Conservation (phyloP, 805 yeast genomes). For the Torulaspora delbrueckii region DNA sequence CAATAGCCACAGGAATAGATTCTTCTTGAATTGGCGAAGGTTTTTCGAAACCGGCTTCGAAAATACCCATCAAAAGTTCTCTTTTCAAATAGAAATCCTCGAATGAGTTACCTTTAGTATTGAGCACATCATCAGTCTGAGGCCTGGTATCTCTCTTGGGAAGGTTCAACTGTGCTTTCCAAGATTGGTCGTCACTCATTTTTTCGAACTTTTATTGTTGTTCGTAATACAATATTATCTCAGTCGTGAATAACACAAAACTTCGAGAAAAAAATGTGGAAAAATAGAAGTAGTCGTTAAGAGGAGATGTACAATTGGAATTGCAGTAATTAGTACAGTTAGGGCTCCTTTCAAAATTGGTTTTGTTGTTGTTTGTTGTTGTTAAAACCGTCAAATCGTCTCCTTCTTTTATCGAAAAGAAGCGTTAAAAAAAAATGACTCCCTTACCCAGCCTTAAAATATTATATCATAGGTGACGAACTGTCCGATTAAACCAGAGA, state of each 20-base stretch:
- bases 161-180: conserved; percentile 71
- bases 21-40: conserved; percentile 99
- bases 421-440: background rate
- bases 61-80: conserved; percentile 94
- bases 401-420: background rate
- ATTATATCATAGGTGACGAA: background rate
- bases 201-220: background rate
- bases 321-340: background rate
- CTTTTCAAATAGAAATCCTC: conserved; percentile 90
- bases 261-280: background rate
- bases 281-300: background rate
- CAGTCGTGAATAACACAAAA: background rate
- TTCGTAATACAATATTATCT: conserved; percentile 1
- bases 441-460: background rate
- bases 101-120: conserved; percentile 83
- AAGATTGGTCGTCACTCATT: conserved; percentile 38
- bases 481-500: background rate
- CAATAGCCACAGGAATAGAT: conserved; percentile 89
- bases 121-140: conserved; percentile 93
- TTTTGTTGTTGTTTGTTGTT: background rate
- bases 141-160: conserved; percentile 90
- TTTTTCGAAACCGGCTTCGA: conserved; percentile 97
- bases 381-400: background rate
- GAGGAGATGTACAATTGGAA: background rate
- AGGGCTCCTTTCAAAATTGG: background rate